Conservation (phyloP, 2,329 filamentous ascomycete species). For the Pyrenochaeta sp. region DNA sequence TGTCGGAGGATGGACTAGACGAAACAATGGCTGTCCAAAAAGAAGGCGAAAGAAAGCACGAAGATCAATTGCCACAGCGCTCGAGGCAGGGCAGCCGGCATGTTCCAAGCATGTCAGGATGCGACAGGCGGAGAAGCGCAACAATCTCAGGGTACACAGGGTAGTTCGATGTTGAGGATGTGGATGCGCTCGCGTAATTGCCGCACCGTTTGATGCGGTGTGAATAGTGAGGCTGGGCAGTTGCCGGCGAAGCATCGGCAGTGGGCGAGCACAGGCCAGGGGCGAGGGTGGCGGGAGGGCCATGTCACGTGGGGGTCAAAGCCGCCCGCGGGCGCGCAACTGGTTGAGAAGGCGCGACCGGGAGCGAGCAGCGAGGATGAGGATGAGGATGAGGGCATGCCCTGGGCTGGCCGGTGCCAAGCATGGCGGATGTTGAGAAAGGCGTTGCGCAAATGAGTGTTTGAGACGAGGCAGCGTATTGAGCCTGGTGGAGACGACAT, state of each 20-base stretch:
- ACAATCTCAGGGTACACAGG: no score
- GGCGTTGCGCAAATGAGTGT: conserved; percentile 13
- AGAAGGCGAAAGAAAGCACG: no score
- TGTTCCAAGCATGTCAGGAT: conserved; percentile 14
- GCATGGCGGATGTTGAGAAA: conserved; percentile 5
- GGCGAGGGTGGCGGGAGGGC: not conserved
- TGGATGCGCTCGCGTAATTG: conserved; percentile 18
- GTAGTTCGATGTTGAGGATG: not conserved
- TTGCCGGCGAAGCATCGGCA: conserved; percentile 31
- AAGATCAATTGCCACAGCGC: conserved; percentile 28
- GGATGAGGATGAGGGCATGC: not conserved
- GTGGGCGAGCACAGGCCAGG: conserved; percentile 3
- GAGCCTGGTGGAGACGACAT: conserved; percentile 4
- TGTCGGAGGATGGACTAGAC: conserved; percentile 31
- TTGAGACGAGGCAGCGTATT: conserved; percentile 11
- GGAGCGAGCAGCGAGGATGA: no score
- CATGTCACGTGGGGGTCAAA: not conserved
- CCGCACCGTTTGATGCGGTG: conserved; percentile 18
- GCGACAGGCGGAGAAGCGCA: conserved; percentile 15
- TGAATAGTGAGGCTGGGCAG: conserved; percentile 9
- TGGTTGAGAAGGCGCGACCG: no score
- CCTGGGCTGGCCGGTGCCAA: conserved; percentile 1
- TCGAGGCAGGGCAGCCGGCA: conserved; percentile 18
- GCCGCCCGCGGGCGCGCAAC: no score
- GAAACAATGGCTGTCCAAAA: conserved; percentile 27